Evolutionary conservation across 495 filamentous ascomycete genomes (phyloP).

Genomic region (Lichina pygmaea): DNA sequence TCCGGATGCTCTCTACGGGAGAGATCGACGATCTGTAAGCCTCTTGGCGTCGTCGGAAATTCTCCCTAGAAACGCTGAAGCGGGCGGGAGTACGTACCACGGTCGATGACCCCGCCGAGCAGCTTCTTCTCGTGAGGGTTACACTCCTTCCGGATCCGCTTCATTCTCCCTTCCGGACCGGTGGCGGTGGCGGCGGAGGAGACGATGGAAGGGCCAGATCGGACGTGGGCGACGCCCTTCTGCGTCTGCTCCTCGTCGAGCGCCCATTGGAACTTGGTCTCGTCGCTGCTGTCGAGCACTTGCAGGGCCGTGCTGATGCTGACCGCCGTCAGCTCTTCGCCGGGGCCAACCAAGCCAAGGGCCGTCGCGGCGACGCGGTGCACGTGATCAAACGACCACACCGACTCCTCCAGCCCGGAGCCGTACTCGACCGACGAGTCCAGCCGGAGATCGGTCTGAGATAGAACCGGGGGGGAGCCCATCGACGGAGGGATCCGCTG

Average conservation of each 20-base stretch:
- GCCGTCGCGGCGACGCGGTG: conserved; percentile 33
- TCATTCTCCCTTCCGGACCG: conserved; percentile 6
- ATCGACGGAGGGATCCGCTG: conserved; percentile 1
- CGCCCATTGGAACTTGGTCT: conserved; percentile 17
- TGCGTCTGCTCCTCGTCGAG: conserved; percentile 8
- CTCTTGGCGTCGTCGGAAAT: no score
- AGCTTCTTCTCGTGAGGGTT: conserved; percentile 62
- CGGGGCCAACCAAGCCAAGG: conserved; percentile 17
- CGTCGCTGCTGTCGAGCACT: conserved; percentile 19
- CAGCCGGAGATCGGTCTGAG: conserved; percentile 11
- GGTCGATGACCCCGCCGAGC: conserved; percentile 54
- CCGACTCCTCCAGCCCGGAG: conserved; percentile 21
- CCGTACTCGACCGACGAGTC: conserved; percentile 13
- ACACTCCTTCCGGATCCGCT: conserved; percentile 23
- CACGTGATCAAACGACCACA: conserved; percentile 31
- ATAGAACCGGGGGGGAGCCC: neutral
- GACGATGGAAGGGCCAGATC: neutral
- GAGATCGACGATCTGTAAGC: neutral
- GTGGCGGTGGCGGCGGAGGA: conserved; percentile 4
- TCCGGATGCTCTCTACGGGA: conserved; percentile 34
- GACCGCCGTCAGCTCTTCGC: conserved; percentile 7
- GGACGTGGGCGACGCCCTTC: neutral
- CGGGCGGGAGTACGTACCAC: conserved; percentile 8
- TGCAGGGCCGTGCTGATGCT: conserved; percentile 13
- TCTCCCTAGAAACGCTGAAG: neutral